Evolutionary conservation across 2,329 filamentous ascomycete genomes (phyloP).

Genomic region (Zopfia rhizophila): DNA sequence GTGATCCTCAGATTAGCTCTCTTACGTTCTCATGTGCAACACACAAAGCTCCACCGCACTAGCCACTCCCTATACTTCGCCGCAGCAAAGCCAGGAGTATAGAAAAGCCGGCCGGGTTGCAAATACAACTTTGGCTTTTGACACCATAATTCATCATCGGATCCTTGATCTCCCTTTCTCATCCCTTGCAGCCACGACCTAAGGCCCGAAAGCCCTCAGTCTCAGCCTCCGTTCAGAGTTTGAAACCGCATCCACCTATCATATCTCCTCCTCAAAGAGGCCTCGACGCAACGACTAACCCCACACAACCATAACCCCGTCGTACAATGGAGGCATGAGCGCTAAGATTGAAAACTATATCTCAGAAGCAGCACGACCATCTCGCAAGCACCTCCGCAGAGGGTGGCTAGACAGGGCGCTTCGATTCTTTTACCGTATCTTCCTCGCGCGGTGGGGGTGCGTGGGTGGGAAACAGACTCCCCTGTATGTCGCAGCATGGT

Average conservation of each 20-base stretch:
- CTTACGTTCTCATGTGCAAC: slow-evolving; percentile 45
- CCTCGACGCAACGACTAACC: no score
- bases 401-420: slow-evolving; percentile 32
- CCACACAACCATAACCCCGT: no score
- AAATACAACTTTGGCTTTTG: slow-evolving; percentile 49
- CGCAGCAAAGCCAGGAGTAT: no score
- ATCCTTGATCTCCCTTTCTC: slow-evolving; percentile 28
- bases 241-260: no score
- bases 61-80: slow-evolving; percentile 26
- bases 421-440: slow-evolving; percentile 47
- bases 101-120: slow-evolving; percentile 32
- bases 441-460: slow-evolving; percentile 43
- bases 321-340: no score
- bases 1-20: slow-evolving; percentile 50
- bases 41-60: slow-evolving; percentile 28
- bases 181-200: slow-evolving; percentile 12
- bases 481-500: no score
- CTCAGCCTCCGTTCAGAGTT: no score
- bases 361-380: slow-evolving; percentile 38
- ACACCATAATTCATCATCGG: slow-evolving; percentile 40
- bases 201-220: no score
- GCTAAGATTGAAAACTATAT: slow-evolving; percentile 52
- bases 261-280: no score
- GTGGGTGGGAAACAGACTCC: no score
- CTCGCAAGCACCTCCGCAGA: slow-evolving; percentile 22